These are phyloP conservation scores for Durio zibethinus DNA, from an alignment of 345 rosid genomes.

Conservation along the genomic window DNA sequence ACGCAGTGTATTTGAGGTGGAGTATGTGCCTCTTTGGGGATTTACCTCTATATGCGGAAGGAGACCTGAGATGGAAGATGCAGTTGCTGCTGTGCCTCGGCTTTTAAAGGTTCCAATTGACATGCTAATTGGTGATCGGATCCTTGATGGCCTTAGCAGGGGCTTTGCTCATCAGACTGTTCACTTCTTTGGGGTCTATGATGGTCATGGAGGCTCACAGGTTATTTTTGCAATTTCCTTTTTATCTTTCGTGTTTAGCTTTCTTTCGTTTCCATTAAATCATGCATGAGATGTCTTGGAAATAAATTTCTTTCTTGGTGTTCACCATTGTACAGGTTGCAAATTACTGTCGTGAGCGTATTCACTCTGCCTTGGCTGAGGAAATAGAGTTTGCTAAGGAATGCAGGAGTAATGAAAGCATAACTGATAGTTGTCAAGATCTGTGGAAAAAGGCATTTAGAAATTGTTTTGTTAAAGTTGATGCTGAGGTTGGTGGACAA, in stretches of 20 bases:
- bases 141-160: slow-evolving; percentile 54
- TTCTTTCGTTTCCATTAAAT: neutral
- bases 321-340: slow-evolving; percentile 61
- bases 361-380: slow-evolving; percentile 69
- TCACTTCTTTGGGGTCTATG: slow-evolving; percentile 92
- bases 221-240: slow-evolving; percentile 26
- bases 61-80: slow-evolving; percentile 99
- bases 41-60: slow-evolving; percentile 74
- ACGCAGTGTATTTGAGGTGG: slow-evolving; percentile 83
- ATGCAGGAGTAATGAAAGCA: slow-evolving; percentile 36
- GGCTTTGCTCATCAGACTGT: slow-evolving; percentile 56
- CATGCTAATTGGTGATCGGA: slow-evolving; percentile 59
- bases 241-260: neutral
- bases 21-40: slow-evolving; percentile 91
- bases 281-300: neutral
- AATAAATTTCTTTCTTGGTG: slow-evolving; percentile 10
- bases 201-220: slow-evolving; percentile 98
- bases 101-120: slow-evolving; percentile 65
- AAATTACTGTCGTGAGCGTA: slow-evolving; percentile 67
- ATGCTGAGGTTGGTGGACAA: slow-evolving; percentile 73
- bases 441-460: slow-evolving; percentile 77
- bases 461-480: slow-evolving; percentile 70
- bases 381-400: slow-evolving; percentile 55
- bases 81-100: slow-evolving; percentile 61
- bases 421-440: slow-evolving; percentile 60